Base-by-base conservation (phyloP, 371 early-diverging fungal species). In the Zancudomyces culisetae region DNA sequence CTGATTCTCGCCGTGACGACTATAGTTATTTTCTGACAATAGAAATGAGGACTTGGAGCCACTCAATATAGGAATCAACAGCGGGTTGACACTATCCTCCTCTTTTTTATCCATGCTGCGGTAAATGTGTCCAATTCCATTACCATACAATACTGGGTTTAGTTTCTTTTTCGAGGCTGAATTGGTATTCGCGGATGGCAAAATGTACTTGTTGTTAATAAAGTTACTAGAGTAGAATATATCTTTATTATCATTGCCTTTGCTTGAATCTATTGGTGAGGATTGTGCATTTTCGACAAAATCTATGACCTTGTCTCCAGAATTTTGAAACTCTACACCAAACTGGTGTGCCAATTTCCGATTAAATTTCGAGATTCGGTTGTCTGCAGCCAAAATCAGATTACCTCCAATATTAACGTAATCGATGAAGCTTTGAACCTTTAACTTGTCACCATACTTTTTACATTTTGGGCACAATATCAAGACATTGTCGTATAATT, bases 321-420 rank as follows among this genome's bases (percentile, higher is more conserved):
- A 64, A 45, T 73, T 74, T 55, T 90, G 91, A 49, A 85, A 77
- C 43, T 83, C 83, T 26, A 87, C 77, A 48, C 85, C 85, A 58
- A 93, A 87, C 61, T 94, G 91, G 57, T 74, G 64, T 15, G 80
- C 82, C 29, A 97, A 64, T 47, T 85, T 83, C 15, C 83, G 79
- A n/a, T 84, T 55, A 10, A 73, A 62, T 30, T 77, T 79, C n/a
- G 79, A 74, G 19, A 83, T 57, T 42, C 75, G 71, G 2, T 22
- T 8, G 42, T 39, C 43, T 1, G 75, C 76, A 1, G 83, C 85
- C 19, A 89, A 56, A 8, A 97, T 54, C 39, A 93, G 62, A 61
- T 93, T 95, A n/a, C 95, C 97, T 29, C 94, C 95, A 24, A 74
- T 70, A 45, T 88, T 79, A 27, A 92, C 78, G 64, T 85, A 97